phyloP scores from a whole-genome alignment of 257 asterid genomes.

The Solanum infundibuliforme region DNA sequence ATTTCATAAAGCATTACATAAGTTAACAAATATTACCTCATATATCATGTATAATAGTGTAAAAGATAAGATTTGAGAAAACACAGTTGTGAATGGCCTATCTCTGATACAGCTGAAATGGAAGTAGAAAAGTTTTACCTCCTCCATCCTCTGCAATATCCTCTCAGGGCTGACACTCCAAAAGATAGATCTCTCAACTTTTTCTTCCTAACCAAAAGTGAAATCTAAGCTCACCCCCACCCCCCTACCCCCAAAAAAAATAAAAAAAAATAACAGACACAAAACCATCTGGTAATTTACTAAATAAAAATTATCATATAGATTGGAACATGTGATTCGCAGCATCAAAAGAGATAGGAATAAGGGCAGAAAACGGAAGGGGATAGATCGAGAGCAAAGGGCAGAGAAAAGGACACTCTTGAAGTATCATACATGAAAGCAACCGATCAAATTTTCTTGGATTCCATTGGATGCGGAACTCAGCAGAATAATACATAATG shows the following conservation, averaged over 20 bases:
- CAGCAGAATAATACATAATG: background rate
- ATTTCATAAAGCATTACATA: background rate
- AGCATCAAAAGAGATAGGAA: background rate
- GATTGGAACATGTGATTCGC: background rate
- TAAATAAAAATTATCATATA: background rate
- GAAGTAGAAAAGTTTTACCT: background rate
- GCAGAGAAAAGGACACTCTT: background rate
- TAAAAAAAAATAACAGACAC: background rate
- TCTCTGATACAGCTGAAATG: background rate
- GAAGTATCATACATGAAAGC: background rate
- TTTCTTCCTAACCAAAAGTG: no score
- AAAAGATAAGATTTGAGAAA: background rate
- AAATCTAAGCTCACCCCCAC: background rate
- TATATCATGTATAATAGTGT: background rate
- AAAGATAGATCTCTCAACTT: background rate
- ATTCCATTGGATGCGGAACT: background rate
- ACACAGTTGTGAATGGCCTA: background rate
- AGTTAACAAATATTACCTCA: background rate
- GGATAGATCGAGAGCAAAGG: background rate
- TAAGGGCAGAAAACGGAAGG: background rate
- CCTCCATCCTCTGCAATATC: background rate
- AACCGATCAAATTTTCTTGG: background rate
- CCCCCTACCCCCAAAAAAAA: background rate
- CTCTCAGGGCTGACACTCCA: background rate
- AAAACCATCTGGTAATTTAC: background rate